Percentiles rank a stretch among this genome's conserved stretches.
These are phyloP conservation scores for Populus davidiana DNA, from an alignment of 345 rosid species.

Conservation along the genomic window DNA sequence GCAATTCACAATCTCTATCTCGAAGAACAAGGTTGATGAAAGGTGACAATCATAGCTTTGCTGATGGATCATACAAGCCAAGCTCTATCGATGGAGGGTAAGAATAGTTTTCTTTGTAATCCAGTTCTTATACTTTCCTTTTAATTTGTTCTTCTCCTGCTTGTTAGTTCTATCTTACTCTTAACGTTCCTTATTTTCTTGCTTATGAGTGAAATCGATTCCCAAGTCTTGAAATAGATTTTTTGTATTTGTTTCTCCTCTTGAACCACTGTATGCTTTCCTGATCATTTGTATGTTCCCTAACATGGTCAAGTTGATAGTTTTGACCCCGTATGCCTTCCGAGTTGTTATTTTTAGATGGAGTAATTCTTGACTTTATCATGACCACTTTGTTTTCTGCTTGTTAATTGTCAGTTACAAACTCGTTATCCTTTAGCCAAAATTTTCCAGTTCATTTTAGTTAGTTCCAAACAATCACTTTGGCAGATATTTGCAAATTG, in stretches of 20 bases:
- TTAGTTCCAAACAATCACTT: not conserved
- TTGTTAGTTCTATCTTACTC: not conserved
- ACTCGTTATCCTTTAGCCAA: not conserved
- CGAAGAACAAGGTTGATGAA: conserved; percentile 84
- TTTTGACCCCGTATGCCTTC: not conserved
- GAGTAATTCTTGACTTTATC: not conserved
- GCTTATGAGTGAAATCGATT: not conserved
- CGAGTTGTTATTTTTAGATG: not conserved
- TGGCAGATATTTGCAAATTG: not conserved
- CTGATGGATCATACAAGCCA: conserved; percentile 65
- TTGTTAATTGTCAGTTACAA: not conserved
- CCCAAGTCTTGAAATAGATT: not conserved
- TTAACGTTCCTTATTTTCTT: not conserved
- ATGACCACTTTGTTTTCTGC: not conserved
- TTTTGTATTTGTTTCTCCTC: not conserved
- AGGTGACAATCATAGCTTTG: conserved; percentile 70
- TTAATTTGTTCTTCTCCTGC: not conserved
- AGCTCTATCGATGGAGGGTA: conserved; percentile 76
- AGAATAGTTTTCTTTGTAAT: conserved; percentile 19
- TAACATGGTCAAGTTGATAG: not conserved
- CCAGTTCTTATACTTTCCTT: not conserved
- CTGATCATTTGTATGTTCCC: not conserved
- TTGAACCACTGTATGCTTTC: not conserved
- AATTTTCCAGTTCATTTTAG: not conserved
- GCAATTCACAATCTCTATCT: conserved; percentile 75